Conservation (phyloP, 2,329 filamentous ascomycete species). For the Cryphonectria radicalis region DNA sequence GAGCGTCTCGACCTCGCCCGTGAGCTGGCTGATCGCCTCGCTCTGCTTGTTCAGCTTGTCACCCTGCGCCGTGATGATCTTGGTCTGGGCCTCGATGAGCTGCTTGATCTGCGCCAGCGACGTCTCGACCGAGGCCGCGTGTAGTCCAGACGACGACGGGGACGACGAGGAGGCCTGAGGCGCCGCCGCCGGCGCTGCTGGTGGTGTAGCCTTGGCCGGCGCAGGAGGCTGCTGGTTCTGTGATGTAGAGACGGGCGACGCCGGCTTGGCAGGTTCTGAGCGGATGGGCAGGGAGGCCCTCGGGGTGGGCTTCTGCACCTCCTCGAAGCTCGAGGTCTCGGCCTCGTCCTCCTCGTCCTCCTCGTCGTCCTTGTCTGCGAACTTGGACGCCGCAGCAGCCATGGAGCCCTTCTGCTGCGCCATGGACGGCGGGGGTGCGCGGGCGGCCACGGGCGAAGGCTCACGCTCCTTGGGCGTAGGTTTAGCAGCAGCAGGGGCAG, state of each 20-base stretch:
- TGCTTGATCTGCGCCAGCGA: constrained; percentile 78
- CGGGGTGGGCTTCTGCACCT: constrained; percentile 75
- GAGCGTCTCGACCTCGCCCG: constrained; percentile 76
- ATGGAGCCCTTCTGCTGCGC: constrained; percentile 88
- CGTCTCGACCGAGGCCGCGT: constrained; percentile 61
- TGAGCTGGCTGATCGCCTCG: constrained; percentile 72
- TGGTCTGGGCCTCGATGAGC: constrained; percentile 76
- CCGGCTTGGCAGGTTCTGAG: constrained; percentile 48
- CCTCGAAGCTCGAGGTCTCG: constrained; percentile 83
- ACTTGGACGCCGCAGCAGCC: constrained; percentile 82
- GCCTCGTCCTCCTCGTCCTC: constrained; percentile 57
- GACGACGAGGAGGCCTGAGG: constrained; percentile 46
- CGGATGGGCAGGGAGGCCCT: constrained; percentile 48
- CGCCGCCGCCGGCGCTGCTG: constrained; percentile 38
- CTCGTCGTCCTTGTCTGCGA: constrained; percentile 72
- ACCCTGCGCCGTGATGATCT: constrained; percentile 75
- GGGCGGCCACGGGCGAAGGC: constrained; percentile 53
- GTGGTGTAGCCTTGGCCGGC: constrained; percentile 39
- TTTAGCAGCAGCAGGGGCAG: constrained; percentile 49
- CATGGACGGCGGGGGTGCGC: constrained; percentile 67
- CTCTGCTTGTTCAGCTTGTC: constrained; percentile 71
- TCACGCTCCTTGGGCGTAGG: constrained; percentile 59
- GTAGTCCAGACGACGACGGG: constrained; percentile 34
- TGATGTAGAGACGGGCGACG: constrained; percentile 41
- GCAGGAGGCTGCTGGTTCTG: constrained; percentile 36